Conservation (phyloP, 2,329 filamentous ascomycete species). For the Talaromyces albobiverticillius region DNA sequence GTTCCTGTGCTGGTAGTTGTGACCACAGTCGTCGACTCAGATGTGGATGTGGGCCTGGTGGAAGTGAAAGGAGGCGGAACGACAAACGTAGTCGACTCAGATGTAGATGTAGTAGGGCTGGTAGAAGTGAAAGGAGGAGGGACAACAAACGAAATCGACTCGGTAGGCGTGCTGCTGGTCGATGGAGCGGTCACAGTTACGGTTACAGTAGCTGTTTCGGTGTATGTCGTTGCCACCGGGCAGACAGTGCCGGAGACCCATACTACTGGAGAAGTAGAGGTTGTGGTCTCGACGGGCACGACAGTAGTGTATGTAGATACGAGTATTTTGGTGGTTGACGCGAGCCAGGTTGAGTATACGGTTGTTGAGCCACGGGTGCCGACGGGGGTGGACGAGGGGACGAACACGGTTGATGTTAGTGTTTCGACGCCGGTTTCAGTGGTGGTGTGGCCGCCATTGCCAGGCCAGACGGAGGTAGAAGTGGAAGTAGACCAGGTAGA, state of each 20-base stretch:
- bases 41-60: too few relatives aligned
- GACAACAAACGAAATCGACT: too few relatives aligned
- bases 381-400: constrained; percentile 10
- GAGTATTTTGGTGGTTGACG: background rate
- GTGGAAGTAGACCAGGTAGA: too few relatives aligned
- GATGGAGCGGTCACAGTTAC: background rate
- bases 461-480: background rate
- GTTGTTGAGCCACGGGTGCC: constrained; percentile 9
- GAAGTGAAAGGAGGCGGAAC: background rate
- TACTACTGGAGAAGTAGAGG: too few relatives aligned
- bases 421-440: constrained; percentile 7
- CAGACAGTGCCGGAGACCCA: background rate
- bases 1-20: background rate
- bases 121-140: too few relatives aligned
- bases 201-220: constrained; percentile 1
- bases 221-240: background rate
- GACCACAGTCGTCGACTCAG: background rate
- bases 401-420: constrained; percentile 8
- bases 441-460: background rate
- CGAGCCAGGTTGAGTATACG: constrained; percentile 12
- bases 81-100: background rate
- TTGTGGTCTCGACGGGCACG: constrained; percentile 1
- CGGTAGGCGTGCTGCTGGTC: background rate
- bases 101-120: too few relatives aligned
- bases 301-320: constrained; percentile 7